A percentile compares a stretch with the other conserved stretches of the same genome.
Evolutionary conservation across 1,284 basidiomycete species (phyloP).

Genomic region (Lentinula novae-zelandiae): DNA sequence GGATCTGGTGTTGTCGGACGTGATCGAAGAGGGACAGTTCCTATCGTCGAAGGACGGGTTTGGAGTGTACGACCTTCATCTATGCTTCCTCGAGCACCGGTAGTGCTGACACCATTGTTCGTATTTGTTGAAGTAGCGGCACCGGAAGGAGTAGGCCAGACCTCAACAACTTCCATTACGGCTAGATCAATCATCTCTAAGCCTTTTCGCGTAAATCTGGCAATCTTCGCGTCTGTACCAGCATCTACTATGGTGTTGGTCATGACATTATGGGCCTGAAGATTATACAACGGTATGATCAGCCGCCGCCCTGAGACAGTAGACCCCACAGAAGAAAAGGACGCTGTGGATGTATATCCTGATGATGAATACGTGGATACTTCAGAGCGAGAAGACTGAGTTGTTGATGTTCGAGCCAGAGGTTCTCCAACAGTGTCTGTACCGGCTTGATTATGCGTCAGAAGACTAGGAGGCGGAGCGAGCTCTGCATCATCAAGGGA

Average conservation of each 20-base stretch:
- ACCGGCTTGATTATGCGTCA: constrained; percentile 15
- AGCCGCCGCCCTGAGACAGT: constrained; percentile 54
- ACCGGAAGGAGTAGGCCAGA: constrained; percentile 40
- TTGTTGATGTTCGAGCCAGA: constrained; percentile 15
- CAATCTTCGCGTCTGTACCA: constrained; percentile 92
- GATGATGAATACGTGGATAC: constrained; percentile 32
- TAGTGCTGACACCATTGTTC: not conserved
- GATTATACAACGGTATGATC: constrained; percentile 92
- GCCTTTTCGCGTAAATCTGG: constrained; percentile 83
- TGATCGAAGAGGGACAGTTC: not conserved
- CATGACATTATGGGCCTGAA: constrained; percentile 90
- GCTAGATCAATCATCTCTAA: constrained; percentile 81
- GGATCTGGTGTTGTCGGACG: constrained; percentile 3
- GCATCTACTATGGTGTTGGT: constrained; percentile 89
- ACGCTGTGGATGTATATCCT: constrained; percentile 44
- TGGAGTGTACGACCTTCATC: constrained; percentile 4
- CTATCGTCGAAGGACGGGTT: not conserved
- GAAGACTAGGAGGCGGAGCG: not conserved
- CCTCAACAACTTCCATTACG: constrained; percentile 78
- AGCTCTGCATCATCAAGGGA: constrained; percentile 29
- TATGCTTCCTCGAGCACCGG: constrained; percentile 4
- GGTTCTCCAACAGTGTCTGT: constrained; percentile 1
- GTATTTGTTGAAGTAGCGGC: not conserved
- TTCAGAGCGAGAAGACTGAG: constrained; percentile 17
- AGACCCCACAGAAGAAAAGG: constrained; percentile 49